Evolutionary conservation across 768 basidiomycete species (phyloP).

Genomic region (Leccinellum luteum): DNA sequence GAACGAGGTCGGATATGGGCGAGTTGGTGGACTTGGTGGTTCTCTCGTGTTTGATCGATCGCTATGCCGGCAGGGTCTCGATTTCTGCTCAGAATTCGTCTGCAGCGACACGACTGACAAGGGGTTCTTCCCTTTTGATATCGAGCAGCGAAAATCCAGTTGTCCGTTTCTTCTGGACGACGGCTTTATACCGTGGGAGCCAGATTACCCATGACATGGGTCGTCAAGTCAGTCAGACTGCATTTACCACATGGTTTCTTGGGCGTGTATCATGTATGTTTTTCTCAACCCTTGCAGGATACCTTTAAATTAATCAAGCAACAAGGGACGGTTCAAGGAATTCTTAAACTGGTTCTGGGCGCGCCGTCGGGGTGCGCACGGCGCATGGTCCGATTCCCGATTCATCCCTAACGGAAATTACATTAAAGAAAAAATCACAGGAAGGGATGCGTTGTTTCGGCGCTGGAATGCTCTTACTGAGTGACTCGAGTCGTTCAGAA

Average conservation of each 20-base stretch:
- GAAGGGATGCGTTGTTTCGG: conserved; percentile 3
- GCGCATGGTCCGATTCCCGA: conserved; percentile 4
- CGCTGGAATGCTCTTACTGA: not conserved
- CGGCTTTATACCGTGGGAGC: not conserved
- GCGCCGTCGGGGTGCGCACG: conserved; percentile 4
- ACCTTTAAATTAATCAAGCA: not conserved
- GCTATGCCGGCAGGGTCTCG: not conserved
- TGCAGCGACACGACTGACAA: not conserved
- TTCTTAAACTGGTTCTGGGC: not conserved
- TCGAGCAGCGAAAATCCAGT: not conserved
- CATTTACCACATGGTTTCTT: not conserved
- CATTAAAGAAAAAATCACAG: not conserved
- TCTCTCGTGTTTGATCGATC: conserved; percentile 1
- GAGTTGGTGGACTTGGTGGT: not conserved
- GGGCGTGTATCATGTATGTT: not conserved
- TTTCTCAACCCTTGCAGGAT: not conserved
- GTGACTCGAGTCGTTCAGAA: not conserved
- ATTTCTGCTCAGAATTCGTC: not conserved
- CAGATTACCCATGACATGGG: not conserved
- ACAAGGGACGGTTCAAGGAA: conserved; percentile 1
- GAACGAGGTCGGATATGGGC: conserved; percentile 1
- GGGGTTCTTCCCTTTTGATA: not conserved
- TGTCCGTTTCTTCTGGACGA: not conserved
- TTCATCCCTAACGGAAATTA: conserved; percentile 1
- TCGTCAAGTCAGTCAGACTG: not conserved